phyloP scores from a whole-genome alignment of 106 monocot genomes.

The Dendrobium chrysotoxum region DNA sequence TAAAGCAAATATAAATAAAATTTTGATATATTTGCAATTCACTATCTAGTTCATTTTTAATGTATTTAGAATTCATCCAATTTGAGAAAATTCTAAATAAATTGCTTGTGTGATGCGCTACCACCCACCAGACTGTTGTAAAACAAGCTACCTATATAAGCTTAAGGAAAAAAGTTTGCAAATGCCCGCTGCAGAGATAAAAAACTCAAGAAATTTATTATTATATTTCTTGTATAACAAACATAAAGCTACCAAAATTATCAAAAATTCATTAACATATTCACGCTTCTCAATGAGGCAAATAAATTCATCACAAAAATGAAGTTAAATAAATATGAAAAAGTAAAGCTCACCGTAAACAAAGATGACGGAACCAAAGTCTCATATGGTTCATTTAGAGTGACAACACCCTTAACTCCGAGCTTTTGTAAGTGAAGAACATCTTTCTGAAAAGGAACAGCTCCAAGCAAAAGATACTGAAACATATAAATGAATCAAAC shows the following conservation, averaged over 20 bases:
- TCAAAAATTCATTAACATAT: background rate
- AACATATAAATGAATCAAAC: background rate
- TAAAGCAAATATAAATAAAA: no score
- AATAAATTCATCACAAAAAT: background rate
- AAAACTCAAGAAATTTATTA: background rate
- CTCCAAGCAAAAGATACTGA: constrained; percentile 62
- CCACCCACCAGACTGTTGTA: background rate
- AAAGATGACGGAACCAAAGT: constrained; percentile 68
- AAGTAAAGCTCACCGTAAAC: constrained; percentile 30
- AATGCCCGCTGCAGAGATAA: background rate
- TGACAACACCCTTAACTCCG: constrained; percentile 63
- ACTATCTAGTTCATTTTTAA: no score
- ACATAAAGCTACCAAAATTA: background rate
- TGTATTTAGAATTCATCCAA: no score
- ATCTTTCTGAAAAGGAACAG: constrained; percentile 71
- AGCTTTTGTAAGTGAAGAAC: constrained; percentile 54
- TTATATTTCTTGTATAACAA: background rate
- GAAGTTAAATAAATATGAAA: background rate
- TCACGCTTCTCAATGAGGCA: background rate
- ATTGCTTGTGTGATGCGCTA: no score
- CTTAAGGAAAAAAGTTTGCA: background rate
- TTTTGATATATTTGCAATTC: no score
- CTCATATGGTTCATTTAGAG: constrained; percentile 72
- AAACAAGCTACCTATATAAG: background rate
- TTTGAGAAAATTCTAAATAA: no score